Evolutionary conservation across 495 filamentous ascomycete genomes (phyloP).

Genomic region (Penicillium samsonianum): DNA sequence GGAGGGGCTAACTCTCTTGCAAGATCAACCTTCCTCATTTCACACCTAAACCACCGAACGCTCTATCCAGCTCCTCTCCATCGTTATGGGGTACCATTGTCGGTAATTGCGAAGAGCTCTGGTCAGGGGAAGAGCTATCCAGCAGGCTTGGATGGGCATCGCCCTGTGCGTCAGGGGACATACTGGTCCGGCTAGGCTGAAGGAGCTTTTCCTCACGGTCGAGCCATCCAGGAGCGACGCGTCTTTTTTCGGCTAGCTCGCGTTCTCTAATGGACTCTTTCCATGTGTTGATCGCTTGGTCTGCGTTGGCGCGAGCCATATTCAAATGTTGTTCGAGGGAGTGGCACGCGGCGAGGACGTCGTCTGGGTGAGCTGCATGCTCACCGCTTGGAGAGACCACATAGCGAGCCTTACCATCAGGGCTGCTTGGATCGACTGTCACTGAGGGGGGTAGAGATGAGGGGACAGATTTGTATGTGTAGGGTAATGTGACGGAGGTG

Average conservation of each 20-base stretch:
- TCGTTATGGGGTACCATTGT: constrained; percentile 55
- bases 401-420: constrained; percentile 58
- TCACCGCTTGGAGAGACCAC: constrained; percentile 69
- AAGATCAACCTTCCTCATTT: constrained; percentile 34
- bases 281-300: constrained; percentile 65
- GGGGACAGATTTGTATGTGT: constrained; percentile 88
- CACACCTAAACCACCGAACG: constrained; percentile 71
- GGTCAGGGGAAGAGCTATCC: constrained; percentile 46
- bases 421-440: constrained; percentile 52
- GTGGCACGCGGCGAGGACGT: constrained; percentile 77
- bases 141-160: constrained; percentile 46
- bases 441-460: constrained; percentile 80
- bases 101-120: constrained; percentile 40
- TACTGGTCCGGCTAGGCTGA: constrained; percentile 55
- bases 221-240: constrained; percentile 91
- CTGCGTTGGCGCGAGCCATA: constrained; percentile 61
- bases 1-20: background rate
- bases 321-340: constrained; percentile 74
- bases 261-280: constrained; percentile 68
- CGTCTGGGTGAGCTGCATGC: constrained; percentile 76
- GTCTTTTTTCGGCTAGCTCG: constrained; percentile 88
- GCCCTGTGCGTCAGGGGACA: constrained; percentile 14
- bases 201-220: constrained; percentile 85
- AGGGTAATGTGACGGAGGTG: constrained; percentile 85
- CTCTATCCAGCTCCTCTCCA: constrained; percentile 84